Evolutionary conservation across 176 grass and related monocot species (phyloP).

Genomic region (maize (Zea mays)): DNA sequence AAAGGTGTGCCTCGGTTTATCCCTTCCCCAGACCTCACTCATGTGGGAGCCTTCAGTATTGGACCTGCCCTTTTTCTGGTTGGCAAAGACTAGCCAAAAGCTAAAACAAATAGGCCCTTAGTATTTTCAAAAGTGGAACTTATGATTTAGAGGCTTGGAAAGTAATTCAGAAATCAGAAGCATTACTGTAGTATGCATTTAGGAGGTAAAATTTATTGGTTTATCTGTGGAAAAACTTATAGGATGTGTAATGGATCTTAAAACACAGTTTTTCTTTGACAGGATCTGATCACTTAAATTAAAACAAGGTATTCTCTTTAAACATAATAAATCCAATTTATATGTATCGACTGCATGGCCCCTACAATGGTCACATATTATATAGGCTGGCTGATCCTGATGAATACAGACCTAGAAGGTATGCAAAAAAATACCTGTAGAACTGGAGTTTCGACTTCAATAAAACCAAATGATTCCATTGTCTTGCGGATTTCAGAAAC

Average conservation of each 20-base stretch:
- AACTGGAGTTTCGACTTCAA: constrained; percentile 99
- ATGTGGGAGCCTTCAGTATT: too few species aligned
- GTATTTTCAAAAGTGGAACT: not conserved
- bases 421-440: constrained; percentile 68
- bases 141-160: not conserved
- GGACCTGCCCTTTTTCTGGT: too few species aligned
- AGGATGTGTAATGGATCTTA: not conserved
- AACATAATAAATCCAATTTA: too few species aligned
- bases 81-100: too few species aligned
- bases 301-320: too few species aligned
- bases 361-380: constrained; percentile 6
- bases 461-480: constrained; percentile 96
- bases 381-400: constrained; percentile 1
- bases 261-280: too few species aligned
- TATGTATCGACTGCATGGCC: too few species aligned
- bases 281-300: too few species aligned
- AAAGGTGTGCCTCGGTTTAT: too few species aligned
- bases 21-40: too few species aligned
- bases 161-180: not conserved
- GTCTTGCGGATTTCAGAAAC: constrained; percentile 93
- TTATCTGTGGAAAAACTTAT: not conserved
- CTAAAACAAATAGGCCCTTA: too few species aligned
- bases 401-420: constrained; percentile 23
- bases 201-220: not conserved
- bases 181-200: not conserved